Evolutionary conservation across 2,329 filamentous ascomycete species (phyloP).

Genomic region (Raffaelea albimanens): DNA sequence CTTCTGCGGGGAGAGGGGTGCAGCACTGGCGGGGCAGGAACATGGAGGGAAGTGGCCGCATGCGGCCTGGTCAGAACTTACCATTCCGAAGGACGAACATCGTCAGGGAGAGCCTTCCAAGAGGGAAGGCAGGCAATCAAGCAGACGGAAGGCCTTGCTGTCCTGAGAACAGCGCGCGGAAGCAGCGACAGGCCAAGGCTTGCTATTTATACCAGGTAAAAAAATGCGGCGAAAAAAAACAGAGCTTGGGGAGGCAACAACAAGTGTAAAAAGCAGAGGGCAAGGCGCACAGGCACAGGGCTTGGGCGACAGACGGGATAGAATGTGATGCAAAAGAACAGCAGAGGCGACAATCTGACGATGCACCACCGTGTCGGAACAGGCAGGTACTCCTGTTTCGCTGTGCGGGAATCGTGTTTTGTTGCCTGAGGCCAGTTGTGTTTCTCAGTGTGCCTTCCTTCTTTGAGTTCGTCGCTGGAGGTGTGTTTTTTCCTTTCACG

Average conservation of each 20-base stretch:
- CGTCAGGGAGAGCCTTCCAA: slow-evolving; percentile 8
- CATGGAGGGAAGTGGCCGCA: background rate
- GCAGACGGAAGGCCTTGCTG: background rate
- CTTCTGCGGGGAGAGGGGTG: background rate
- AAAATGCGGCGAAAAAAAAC: background rate
- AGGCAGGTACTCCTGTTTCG: background rate
- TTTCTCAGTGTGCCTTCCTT: background rate
- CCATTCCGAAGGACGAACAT: slow-evolving; percentile 35
- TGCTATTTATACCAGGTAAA: background rate
- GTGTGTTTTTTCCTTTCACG: too few relatives aligned
- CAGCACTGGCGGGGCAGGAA: background rate
- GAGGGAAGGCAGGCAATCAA: background rate
- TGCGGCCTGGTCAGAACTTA: slow-evolving; percentile 15
- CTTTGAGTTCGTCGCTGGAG: background rate
- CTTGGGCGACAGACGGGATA: background rate
- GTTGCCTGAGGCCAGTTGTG: background rate
- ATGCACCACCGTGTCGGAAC: too few relatives aligned
- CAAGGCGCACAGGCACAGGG: background rate
- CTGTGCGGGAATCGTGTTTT: too few relatives aligned
- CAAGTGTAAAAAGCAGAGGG: background rate
- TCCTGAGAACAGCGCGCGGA: background rate
- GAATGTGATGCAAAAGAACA: too few relatives aligned
- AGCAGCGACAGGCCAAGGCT: background rate
- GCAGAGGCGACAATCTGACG: background rate
- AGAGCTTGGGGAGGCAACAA: background rate